Base-by-base conservation (phyloP, 345 rosid species). In the Nephelium lappaceum region DNA sequence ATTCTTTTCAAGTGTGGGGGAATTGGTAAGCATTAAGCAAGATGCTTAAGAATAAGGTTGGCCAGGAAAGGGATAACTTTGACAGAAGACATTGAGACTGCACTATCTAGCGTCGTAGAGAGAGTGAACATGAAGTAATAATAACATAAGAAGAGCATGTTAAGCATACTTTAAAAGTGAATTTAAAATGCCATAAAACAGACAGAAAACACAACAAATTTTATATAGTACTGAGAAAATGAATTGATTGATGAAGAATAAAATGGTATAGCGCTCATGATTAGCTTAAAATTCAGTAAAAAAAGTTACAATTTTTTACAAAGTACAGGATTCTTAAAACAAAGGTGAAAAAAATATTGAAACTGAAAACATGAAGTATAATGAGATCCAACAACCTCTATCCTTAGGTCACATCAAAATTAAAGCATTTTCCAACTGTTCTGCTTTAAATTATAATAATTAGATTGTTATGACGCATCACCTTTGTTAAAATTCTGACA, bases 61-160 rank as follows among this genome's bases (percentile, higher is more conserved):
- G 55, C 55, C 16, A 12, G 18, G 16, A 49, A 12, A 5, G 8
- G 24, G 61, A 18, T 57, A 57, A 57, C 19, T 16, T 18, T 57
- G 61, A 57, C 61, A 57, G 23, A 55, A 15, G 61, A 57, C 62
- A 57, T 57, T 19, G 62, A 57, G 62, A 57, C 10, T 57, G 23
- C 21, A 19, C 24, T 16, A 57, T n/a, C 62, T 19, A 16, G 62
- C 23, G 19, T n/a, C 5, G 18, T 49, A 49, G 53, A 49, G 55
- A 12, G 63, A 58, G 63, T 58, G 63, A 21, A n/a, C 23, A 60
- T 60, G 64, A 60, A 60, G 64, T 60, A 60, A 60, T 23, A 60
- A 60, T 53, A 53, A 53, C 8, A 10, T 2, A 9, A n/a, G 27
- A 10, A 60, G 14, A 23, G 64, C 27, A 5, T 60, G 64, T 58